Evolutionary conservation across 371 early-diverging fungal genomes (phyloP).

Genomic region (Lichtheimia corymbifera): DNA sequence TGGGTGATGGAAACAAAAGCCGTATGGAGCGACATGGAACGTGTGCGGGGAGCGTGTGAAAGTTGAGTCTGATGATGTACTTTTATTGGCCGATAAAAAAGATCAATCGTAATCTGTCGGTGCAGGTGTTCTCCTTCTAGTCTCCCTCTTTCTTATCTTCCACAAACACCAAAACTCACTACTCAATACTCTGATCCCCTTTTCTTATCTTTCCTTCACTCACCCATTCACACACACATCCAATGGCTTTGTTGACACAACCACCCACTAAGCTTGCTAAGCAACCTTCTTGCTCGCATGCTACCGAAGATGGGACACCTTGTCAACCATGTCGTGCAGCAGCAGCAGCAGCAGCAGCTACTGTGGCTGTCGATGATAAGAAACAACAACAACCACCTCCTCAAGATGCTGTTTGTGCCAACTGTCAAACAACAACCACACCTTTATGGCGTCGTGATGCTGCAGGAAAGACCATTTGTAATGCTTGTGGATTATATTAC

Average conservation of each 20-base stretch:
- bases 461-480: slow-evolving; percentile 70
- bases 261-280: slow-evolving; percentile 22
- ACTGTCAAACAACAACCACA: slow-evolving; percentile 77
- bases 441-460: slow-evolving; percentile 82
- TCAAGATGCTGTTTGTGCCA: slow-evolving; percentile 56
- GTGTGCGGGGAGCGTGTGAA: slow-evolving; percentile 17
- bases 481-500: slow-evolving; percentile 83
- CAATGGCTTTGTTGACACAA: slow-evolving; percentile 23
- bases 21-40: neutral
- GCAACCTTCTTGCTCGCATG: neutral
- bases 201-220: slow-evolving; percentile 8
- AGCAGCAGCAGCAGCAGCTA: slow-evolving; percentile 4
- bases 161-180: neutral
- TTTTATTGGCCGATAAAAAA: slow-evolving; percentile 27
- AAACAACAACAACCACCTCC: slow-evolving; percentile 3
- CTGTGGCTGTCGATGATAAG: slow-evolving; percentile 8
- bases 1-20: neutral
- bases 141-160: slow-evolving; percentile 10
- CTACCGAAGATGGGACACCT: slow-evolving; percentile 1
- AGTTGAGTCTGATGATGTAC: slow-evolving; percentile 28
- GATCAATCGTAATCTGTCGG: slow-evolving; percentile 25
- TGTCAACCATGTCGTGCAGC: neutral
- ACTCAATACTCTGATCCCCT: neutral
- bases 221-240: neutral
- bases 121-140: slow-evolving; percentile 8